Base-by-base conservation (phyloP, 2,329 filamentous ascomycete genomes). In the Xylariomycetidae sp. region DNA sequence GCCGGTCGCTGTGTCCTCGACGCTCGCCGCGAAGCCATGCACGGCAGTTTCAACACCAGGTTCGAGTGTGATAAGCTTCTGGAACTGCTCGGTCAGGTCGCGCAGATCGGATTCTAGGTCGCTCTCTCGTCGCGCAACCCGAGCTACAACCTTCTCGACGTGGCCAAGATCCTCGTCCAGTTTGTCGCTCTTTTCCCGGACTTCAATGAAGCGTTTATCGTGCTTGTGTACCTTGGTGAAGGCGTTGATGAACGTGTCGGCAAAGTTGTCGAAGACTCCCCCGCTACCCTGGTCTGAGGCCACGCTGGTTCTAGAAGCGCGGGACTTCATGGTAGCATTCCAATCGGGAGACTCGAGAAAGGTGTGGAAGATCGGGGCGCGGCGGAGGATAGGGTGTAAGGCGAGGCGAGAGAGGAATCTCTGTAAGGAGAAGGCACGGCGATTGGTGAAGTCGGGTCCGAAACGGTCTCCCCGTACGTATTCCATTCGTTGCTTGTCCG, bases 401-500 rank as follows among this genome's bases (percentile, higher is more conserved):
- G 89, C 79, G 36, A 95, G 69, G 4, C 92, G 84, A 52, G 82
- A 78, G 28, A 98, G 73, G 58, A 98, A 98, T 32, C 92, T 84
- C 61, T 93, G 82, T 32, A 98, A 72, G 4, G 89, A 95, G 67
- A 89, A 84, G 31, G 87, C 88, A 47, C 92, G 79, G 20, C 92
- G 81, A 28, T 79, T 72, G 20, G 88, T 98, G 58, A 98, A 98
- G 63, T 96, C 92, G 31, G 82, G 64, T 7, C 89, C 88, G 61
- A 98, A 98, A 43, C 92, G 83, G 66, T 96, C 90, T 48, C 92
- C 92, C 22, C 89, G 85, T 32, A 96, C 92, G 56, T 96, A 96
- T 56, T 95, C 88, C 85, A 98, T 95, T 64, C 93, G 93, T 70
- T 96, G 90, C 71, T 96, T 98, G 64, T 96, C 92, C 33, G 92